Evolutionary conservation across 352 stramenopile species (phyloP).

Genomic region (Pythium phragmiticola): DNA sequence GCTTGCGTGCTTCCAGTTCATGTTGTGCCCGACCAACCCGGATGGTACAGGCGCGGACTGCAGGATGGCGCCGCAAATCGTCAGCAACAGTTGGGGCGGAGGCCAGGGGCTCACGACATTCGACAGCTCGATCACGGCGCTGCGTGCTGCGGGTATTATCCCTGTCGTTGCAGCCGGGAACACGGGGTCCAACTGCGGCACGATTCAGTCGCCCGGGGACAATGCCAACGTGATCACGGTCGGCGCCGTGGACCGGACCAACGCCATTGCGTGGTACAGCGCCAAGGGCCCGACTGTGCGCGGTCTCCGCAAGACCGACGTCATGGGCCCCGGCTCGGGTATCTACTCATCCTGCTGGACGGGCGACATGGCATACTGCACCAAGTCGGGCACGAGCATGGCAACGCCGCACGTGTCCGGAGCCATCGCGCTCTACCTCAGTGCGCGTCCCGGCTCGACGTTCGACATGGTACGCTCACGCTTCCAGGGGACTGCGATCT

Average conservation of each 20-base stretch:
- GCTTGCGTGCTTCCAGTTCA: constrained; percentile 33
- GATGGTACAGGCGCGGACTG: constrained; percentile 19
- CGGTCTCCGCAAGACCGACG: constrained; percentile 30
- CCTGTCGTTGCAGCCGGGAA: constrained; percentile 33
- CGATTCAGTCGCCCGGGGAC: constrained; percentile 23
- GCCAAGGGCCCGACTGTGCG: constrained; percentile 21
- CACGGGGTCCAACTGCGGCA: constrained; percentile 20
- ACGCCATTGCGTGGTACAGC: constrained; percentile 23
- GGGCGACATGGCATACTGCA: constrained; percentile 18
- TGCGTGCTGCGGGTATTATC: constrained; percentile 31
- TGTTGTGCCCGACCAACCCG: constrained; percentile 32
- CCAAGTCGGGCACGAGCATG: constrained; percentile 33
- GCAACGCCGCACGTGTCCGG: constrained; percentile 36
- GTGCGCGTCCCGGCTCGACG: constrained; percentile 14
- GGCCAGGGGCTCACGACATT: constrained; percentile 11
- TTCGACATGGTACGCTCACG: constrained; percentile 14
- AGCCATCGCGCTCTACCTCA: constrained; percentile 30
- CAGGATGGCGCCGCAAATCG: constrained; percentile 24
- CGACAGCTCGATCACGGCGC: constrained; percentile 21
- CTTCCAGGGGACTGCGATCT: constrained; percentile 1
- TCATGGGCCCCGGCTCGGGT: constrained; percentile 19
- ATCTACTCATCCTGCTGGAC: constrained; percentile 22
- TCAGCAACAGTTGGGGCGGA: constrained; percentile 35
- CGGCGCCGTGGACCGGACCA: constrained; percentile 21
- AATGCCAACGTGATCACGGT: constrained; percentile 32